Base-by-base conservation (phyloP, 192 early-diverging fungal species). In the Coemansia sp. region DNA sequence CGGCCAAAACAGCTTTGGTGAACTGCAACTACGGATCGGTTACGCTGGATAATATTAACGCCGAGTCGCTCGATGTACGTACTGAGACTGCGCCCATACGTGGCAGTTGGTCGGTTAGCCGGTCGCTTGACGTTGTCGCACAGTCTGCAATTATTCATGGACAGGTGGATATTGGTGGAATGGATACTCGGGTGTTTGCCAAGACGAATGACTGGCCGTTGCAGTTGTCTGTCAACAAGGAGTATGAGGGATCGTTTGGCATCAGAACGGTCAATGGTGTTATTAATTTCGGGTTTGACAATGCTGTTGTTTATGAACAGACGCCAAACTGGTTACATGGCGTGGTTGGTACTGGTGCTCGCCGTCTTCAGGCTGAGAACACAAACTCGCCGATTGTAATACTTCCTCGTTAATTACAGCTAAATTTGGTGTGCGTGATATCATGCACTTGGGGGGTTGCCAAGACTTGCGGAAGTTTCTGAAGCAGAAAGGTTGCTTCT, bases 151-250 rank as follows among this genome's bases (percentile, higher is more conserved):
- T 54, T 54, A 17, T 54, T 54, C 52, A 25, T 6, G 52, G 52
- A 14, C 23, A 54, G n/a, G 18, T 17, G n/a, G 15, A 54, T n/a
- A 28, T 54, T 28, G 4, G 14, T 44, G 52, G 25, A 6, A 24
- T 15, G 2, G 23, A 54, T n/a, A 28, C 23, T 6, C 52, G 52
- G 24, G 52, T 54, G 12, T 12, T 25, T 14, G 52, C 28, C 25
- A 54, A 54, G 28, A 54, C 52, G 1, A 18, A 6, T 26, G 25
- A 28, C 52, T 54, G 52, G 52, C 52, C 52, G n/a, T n/a, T 54
- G 14, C 52, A 54, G 25, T 25, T 54, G 28, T 54, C 52, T 7
- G 14, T 54, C 4, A 54, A 25, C 25, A 24, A 18, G 2, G 52
- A 54, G 24, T 54, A 54, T 25, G 12, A 21, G 28, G 52, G 52